Percentiles rank a stretch among this genome's conserved stretches.
Conservation (phyloP, 2,329 filamentous ascomycete species). For the Cercospora brassicicola region DNA sequence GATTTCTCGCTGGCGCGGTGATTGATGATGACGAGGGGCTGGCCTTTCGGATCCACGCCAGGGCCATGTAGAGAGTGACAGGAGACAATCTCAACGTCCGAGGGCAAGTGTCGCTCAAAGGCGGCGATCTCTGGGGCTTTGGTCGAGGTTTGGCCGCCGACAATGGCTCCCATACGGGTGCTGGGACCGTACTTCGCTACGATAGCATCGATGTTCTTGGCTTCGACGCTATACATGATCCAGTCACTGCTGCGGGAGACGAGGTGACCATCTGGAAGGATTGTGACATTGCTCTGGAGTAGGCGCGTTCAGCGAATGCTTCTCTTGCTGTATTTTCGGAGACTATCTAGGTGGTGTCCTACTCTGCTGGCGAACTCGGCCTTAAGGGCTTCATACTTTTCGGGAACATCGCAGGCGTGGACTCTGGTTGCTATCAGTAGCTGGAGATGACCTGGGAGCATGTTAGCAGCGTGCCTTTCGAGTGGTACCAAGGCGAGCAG, state of each 20-base stretch:
- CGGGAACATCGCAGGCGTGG: slow-evolving; percentile 88
- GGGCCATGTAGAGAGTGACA: slow-evolving; percentile 97
- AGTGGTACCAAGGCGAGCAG: slow-evolving; percentile 2
- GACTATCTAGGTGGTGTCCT: slow-evolving; percentile 50
- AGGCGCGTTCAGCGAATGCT: slow-evolving; percentile 45
- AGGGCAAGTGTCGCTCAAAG: slow-evolving; percentile 83
- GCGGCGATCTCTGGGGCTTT: slow-evolving; percentile 94
- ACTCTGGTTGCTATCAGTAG: slow-evolving; percentile 62
- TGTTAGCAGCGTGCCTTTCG: slow-evolving; percentile 23
- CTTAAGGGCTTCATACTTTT: slow-evolving; percentile 78
- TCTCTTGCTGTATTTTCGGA: slow-evolving; percentile 18
- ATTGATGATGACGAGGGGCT: slow-evolving; percentile 90
- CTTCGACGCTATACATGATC: slow-evolving; percentile 98
- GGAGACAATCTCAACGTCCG: slow-evolving; percentile 88
- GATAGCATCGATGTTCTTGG: slow-evolving; percentile 81
- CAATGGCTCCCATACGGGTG: slow-evolving; percentile 91
- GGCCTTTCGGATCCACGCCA: slow-evolving; percentile 79
- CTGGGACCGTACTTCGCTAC: slow-evolving; percentile 89
- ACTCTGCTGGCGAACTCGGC: slow-evolving; percentile 84
- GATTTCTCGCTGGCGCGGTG: slow-evolving; percentile 80
- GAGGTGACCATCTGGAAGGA: slow-evolving; percentile 89
- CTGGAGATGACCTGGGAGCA: slow-evolving; percentile 18
- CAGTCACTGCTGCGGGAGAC: slow-evolving; percentile 97
- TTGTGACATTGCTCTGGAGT: slow-evolving; percentile 73
- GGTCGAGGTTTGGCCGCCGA: slow-evolving; percentile 96